Evolutionary conservation across 768 basidiomycete species (phyloP).

Genomic region (Russula foetens): DNA sequence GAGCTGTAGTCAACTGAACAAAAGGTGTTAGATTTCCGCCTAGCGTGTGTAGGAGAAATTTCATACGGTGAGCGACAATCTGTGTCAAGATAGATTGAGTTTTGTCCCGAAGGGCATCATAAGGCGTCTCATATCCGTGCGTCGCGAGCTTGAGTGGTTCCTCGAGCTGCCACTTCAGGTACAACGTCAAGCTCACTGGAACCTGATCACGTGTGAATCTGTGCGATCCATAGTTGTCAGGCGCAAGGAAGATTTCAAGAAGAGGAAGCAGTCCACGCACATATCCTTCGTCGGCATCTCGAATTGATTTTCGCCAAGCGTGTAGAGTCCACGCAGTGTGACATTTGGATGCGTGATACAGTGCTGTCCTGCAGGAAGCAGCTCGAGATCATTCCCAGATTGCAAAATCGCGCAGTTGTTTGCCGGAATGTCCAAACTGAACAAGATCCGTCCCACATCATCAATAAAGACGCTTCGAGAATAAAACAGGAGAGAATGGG

Average conservation of each 20-base stretch:
- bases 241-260: not conserved
- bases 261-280: conserved; percentile 32
- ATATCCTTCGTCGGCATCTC: conserved; percentile 88
- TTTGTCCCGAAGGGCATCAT: conserved; percentile 71
- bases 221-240: not conserved
- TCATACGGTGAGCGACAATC: conserved; percentile 69
- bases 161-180: conserved; percentile 64
- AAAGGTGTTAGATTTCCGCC: not conserved
- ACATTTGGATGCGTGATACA: conserved; percentile 81
- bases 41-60: conserved; percentile 28
- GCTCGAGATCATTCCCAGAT: conserved; percentile 68
- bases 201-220: conserved; percentile 85
- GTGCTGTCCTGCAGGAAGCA: conserved; percentile 75
- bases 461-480: not conserved
- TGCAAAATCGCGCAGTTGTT: conserved; percentile 85
- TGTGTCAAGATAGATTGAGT: conserved; percentile 83
- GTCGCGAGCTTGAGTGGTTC: conserved; percentile 60
- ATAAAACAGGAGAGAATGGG: not conserved
- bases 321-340: conserved; percentile 71
- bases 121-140: conserved; percentile 80
- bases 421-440: conserved; percentile 73
- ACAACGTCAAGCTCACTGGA: conserved; percentile 75
- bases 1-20: conserved; percentile 43
- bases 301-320: conserved; percentile 74
- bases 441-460: not conserved